A percentile compares a stretch with the other conserved stretches of the same genome.
Evolutionary conservation across 2,329 filamentous ascomycete genomes (phyloP).

Genomic region (Pseudofabraea citricarpa): DNA sequence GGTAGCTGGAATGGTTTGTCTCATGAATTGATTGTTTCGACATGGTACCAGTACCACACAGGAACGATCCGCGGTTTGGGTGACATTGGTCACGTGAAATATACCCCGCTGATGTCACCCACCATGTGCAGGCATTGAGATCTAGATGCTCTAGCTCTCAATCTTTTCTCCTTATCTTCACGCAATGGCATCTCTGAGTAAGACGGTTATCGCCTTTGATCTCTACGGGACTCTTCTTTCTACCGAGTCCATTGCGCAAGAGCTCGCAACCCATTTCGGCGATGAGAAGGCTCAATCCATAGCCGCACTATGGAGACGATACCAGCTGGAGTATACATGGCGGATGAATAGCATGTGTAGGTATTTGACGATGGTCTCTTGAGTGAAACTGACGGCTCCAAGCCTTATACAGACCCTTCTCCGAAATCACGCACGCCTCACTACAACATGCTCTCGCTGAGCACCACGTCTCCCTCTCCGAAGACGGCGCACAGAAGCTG

Average conservation of each 20-base stretch:
- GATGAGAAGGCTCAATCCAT: constrained; percentile 51
- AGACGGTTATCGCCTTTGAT: constrained; percentile 62
- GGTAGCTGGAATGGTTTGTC: too few relatives aligned
- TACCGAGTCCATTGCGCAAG: constrained; percentile 60
- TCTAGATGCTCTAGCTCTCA: too few relatives aligned
- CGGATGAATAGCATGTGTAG: constrained; percentile 70
- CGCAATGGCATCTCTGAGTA: constrained; percentile 25
- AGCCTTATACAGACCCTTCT: constrained; percentile 61
- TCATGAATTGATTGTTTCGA: too few relatives aligned
- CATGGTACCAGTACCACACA: too few relatives aligned
- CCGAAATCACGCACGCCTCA: constrained; percentile 55
- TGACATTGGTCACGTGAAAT: too few relatives aligned
- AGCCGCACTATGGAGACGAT: constrained; percentile 58
- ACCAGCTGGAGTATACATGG: constrained; percentile 77
- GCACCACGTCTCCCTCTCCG: constrained; percentile 38
- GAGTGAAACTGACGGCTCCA: neutral
- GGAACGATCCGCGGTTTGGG: too few relatives aligned
- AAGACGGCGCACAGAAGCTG: constrained; percentile 40
- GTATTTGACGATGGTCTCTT: constrained; percentile 16
- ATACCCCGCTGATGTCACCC: neutral
- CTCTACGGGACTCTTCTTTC: constrained; percentile 72
- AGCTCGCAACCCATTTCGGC: constrained; percentile 53
- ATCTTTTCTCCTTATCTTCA: neutral
- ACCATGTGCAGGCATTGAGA: too few relatives aligned
- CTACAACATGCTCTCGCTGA: constrained; percentile 62